Conservation (phyloP, 2,329 filamentous ascomycete genomes). For the Pseudogymnoascus sp. region DNA sequence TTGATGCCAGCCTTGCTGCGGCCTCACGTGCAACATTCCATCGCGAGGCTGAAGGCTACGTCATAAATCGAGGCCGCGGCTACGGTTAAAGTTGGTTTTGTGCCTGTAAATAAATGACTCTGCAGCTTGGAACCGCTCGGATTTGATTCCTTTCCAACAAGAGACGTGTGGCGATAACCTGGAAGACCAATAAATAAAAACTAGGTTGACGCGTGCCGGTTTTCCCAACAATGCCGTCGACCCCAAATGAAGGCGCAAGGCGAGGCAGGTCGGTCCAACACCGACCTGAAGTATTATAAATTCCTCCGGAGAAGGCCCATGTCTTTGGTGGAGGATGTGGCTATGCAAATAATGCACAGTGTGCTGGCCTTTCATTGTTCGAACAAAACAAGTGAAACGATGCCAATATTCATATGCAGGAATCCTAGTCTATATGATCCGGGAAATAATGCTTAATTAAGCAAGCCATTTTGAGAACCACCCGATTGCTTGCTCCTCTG, state of each 20-base stretch:
- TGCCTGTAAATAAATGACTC: neutral
- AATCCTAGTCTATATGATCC: neutral
- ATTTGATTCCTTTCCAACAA: neutral
- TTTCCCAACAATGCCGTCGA: neutral
- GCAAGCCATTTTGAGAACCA: slow-evolving; percentile 24
- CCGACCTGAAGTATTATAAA: neutral
- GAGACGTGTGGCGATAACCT: neutral
- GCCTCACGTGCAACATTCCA: neutral
- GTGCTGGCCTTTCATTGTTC: neutral
- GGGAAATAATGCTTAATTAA: neutral
- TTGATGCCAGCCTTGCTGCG: neutral
- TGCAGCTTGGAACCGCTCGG: neutral
- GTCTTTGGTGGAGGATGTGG: neutral
- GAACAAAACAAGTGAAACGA: neutral
- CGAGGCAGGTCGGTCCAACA: neutral
- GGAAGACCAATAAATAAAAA: neutral
- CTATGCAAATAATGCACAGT: neutral
- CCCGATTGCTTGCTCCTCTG: slow-evolving; percentile 34
- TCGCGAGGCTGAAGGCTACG: neutral
- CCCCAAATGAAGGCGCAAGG: neutral
- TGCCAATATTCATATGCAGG: neutral
- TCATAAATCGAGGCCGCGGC: neutral
- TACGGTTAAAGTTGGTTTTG: neutral
- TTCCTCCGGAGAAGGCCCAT: neutral
- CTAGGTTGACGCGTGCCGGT: neutral